phyloP scores from a whole-genome alignment of 345 rosid species.

The Citrus sp. region DNA sequence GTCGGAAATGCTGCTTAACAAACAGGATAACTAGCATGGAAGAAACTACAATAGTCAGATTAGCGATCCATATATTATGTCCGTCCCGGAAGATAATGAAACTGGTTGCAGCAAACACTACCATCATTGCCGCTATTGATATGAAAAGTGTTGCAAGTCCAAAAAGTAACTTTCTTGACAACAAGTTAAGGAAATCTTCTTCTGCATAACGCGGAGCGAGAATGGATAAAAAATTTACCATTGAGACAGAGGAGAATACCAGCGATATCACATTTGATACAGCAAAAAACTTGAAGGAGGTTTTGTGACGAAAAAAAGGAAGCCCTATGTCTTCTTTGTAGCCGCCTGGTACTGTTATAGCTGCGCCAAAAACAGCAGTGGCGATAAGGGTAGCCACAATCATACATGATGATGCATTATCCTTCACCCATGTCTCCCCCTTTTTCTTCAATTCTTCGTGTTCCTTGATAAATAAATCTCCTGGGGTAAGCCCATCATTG shows the following conservation, averaged over 20 bases:
- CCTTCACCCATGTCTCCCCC: neutral
- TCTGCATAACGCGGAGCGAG: neutral
- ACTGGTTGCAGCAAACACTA: too few species aligned
- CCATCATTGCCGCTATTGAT: slow-evolving; percentile 13
- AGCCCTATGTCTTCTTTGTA: neutral
- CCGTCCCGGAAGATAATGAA: neutral
- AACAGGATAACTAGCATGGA: neutral
- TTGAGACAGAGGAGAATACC: neutral
- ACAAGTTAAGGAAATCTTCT: neutral
- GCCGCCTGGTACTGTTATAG: slow-evolving; percentile 7
- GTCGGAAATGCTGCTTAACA: neutral
- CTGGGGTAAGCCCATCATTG: neutral
- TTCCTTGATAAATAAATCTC: neutral
- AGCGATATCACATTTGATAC: neutral
- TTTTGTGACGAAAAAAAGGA: neutral
- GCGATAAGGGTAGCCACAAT: slow-evolving; percentile 6
- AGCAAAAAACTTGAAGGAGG: slow-evolving; percentile 2
- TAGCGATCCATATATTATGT: neutral
- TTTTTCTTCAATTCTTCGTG: neutral
- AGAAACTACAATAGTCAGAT: neutral
- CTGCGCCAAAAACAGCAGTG: slow-evolving; percentile 4
- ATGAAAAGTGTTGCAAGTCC: slow-evolving; percentile 6
- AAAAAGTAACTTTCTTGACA: neutral
- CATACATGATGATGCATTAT: slow-evolving; percentile 1
- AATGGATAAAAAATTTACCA: slow-evolving; percentile 6